Evolutionary conservation across 2,329 filamentous ascomycete genomes (phyloP), one percentile per base, ranked within the genome.

Genomic region (Ceratocystis variospora): DNA sequence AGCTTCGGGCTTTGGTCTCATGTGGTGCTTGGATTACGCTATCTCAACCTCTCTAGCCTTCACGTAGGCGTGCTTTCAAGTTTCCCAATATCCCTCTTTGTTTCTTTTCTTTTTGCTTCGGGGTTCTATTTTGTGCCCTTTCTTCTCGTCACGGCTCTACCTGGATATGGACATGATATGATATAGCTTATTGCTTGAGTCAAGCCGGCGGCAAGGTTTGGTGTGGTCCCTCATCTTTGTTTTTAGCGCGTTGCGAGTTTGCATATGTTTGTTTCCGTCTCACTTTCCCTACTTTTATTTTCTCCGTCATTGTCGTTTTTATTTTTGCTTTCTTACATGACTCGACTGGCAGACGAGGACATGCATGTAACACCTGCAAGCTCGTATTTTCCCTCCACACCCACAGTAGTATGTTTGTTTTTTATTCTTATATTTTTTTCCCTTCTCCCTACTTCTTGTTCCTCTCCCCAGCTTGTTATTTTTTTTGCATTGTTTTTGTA

Each of bases 361-460:
- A 41, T 41, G 37, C 37, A 41, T 41, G 37, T 53, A 53, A 53
- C 31, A 31, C n/a, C 55, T 19, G 17, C 55, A 59, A 59, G 55
- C 8, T 63, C 7, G 10, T 53, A 31, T 25, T 28, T 61, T 4
- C 28, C 22, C 48, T 15, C 22, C 22, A 8, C 10, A 41, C 19
- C 55, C 55, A 59, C 55, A 59, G 55, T 59, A 59, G 55, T 37
- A 59, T 59, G 55, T 59, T 59, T 66, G n/a, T 37, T 62, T 48
- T 45, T 59, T 57, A 61, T 62, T 22, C 48, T 59, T 25, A 19
- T 37, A 17, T 10, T 41, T 61, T 41, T 28, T 15, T 10, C 17
- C 48, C 19, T 64, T 22, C 33, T 8, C 22, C 46, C 46, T 19
- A n/a, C 46, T 48, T 1, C 44, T 6, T 28, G 28, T 10, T 7